Percentiles rank a stretch among this genome's conserved stretches.
Conservation (phyloP, 1,284 basidiomycete genomes). For the Lentinula novae-zelandiae region DNA sequence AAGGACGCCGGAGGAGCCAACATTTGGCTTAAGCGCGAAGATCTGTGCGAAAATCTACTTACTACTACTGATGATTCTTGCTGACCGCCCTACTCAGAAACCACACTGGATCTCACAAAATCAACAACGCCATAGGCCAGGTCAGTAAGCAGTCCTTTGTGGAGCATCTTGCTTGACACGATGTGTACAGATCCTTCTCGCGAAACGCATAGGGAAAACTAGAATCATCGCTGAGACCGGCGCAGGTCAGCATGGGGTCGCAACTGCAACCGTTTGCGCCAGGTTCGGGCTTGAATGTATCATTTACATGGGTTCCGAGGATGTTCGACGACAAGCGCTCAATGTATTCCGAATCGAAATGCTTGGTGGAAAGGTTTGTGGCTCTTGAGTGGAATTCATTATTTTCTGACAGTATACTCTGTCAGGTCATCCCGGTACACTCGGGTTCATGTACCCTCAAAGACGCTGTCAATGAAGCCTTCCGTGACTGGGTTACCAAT, state of each 20-base stretch:
- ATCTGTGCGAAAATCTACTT: constrained; percentile 57
- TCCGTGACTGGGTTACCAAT: constrained; percentile 99
- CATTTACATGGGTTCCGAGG: constrained; percentile 99
- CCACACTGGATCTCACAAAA: constrained; percentile 97
- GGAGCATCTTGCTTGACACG: constrained; percentile 6
- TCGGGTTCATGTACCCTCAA: constrained; percentile 96
- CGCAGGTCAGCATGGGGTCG: constrained; percentile 98
- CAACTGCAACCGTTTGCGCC: constrained; percentile 97
- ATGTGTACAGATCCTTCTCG: constrained; percentile 77
- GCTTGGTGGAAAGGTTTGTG: constrained; percentile 82
- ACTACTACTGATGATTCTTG: not conserved
- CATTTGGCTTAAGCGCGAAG: constrained; percentile 99
- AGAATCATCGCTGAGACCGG: constrained; percentile 99
- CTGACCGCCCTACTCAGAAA: constrained; percentile 49
- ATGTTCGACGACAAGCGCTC: constrained; percentile 90
- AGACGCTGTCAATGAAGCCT: constrained; percentile 96
- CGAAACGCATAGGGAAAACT: constrained; percentile 89
- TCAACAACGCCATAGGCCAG: constrained; percentile 94
- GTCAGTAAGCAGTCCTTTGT: constrained; percentile 30
- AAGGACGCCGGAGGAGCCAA: constrained; percentile 82
- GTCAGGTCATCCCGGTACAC: constrained; percentile 86
- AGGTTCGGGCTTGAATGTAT: constrained; percentile 95
- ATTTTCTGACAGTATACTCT: constrained; percentile 7
- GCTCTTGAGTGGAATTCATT: not conserved
- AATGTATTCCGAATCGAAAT: constrained; percentile 99